Base-by-base conservation (phyloP, 441 rosid genomes). In the Brassica hybrid region DNA sequence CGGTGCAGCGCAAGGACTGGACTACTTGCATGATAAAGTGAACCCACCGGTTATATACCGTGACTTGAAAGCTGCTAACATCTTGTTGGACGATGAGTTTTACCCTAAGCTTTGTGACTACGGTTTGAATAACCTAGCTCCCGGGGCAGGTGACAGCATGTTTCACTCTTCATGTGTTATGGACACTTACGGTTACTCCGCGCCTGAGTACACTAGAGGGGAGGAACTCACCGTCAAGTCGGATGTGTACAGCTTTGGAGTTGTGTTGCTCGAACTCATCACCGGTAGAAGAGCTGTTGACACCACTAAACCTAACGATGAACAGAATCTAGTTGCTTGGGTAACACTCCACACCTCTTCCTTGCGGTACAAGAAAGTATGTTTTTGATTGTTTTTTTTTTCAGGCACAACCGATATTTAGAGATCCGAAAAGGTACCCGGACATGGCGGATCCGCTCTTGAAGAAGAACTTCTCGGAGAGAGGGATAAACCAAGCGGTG, bases 241-340 rank as follows among this genome's bases (percentile, higher is more conserved):
- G 0, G 98, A 94, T 69, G 96, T 94, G 14, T 94, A 94, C 76
- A 91, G 94, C 74, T 89, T 92, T 3, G 98, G 98, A 63, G 98
- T 94, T 43, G 95, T 94, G 71, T 78, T 94, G 72, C 84, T 94
- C 1, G 98, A 92, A 74, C 91, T 94, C 48, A 85, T 94, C 72
- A 88, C 94, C 0, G 98, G 98, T 74, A 77, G 96, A 76, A 87
- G 83, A 81, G 92, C 89, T 67, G 21, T 92, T 3, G 98, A 94
- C 80, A 85, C 88, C 6, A 86, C 91, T 3, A 92, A 81, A 80
- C 97, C 97, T 1, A 72, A 54, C 3, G 78, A 89, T 1, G 96
- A 94, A 83, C 98, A 93, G 65, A 94, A 92, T 75, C 85, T 94
- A 34, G 94, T 94, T 75, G 27, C 94, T 72, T 92, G 98, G 98